Base-by-base conservation (phyloP, 371 early-diverging fungal species). In the Mortierella sp. region DNA sequence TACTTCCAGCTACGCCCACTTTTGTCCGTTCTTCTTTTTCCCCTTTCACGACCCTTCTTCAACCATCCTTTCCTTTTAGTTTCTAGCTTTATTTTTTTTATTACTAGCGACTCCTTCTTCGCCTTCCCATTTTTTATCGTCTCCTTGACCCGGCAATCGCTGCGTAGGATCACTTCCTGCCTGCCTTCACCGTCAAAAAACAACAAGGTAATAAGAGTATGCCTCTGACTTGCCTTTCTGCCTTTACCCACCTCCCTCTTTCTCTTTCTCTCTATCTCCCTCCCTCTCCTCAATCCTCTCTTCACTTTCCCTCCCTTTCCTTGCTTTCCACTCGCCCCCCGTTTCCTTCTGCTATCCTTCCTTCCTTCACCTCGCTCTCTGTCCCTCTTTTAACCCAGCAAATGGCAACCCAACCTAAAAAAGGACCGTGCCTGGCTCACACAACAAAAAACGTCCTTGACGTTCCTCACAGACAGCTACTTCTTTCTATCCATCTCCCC, bases 141-240 rank as follows among this genome's bases (percentile, higher is more conserved):
- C 55, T 44, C 38, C 71, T 47, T 44, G 47, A 44, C 71, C 70
- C 47, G 71, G 45, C 71, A 71, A 47, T 45, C 60, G 60, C 31
- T 31, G 60, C 13, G 60, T 21, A 65, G 3, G 24, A 65, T 65
- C 24, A 9, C 65, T 38, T 65, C 38, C 31, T 31, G 65, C 65
- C 10, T 65, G 34, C 38, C 45, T 45, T 28, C n/a, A 31, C 38
- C 26, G 26, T 14, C 11, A 8, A 47, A 45, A 26, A 28, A 24
- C 63, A 63, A 8, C 24, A 44, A 71, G 73, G 73, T 45, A 72
- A 72, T 50, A 71, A 14, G 26, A 14, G 45, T 34, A 9, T 19
- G 31, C 34, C 38, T 31, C 28, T 60, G 31, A 11, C 31, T 60
- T 65, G 65, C 65, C 16, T 31, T 26, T 31, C 60, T 31, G 60